Percentiles rank a stretch among this genome's conserved stretches.
Conservation (phyloP, 768 basidiomycete species). For the Lactarius psammicola region DNA sequence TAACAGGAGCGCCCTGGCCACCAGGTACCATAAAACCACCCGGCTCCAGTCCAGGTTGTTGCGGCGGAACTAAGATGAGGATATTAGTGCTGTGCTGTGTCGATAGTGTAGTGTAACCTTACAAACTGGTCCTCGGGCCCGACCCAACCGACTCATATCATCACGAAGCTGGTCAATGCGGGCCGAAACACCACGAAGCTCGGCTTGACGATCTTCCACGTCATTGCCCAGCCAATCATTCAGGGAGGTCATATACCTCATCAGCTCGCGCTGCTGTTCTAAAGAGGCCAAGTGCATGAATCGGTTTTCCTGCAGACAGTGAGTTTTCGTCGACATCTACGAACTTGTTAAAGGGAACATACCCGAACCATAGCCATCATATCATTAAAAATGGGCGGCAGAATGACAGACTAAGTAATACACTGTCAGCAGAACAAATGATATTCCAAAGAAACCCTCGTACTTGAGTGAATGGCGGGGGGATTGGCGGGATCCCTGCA, state of each 20-base stretch:
- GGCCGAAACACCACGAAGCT: conserved; percentile 62
- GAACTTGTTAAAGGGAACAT: conserved; percentile 30
- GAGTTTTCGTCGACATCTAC: conserved; percentile 15
- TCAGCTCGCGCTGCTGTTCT: conserved; percentile 75
- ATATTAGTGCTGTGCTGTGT: conserved; percentile 19
- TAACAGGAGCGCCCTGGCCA: conserved; percentile 2
- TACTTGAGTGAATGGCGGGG: conserved; percentile 26
- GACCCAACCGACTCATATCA: conserved; percentile 43
- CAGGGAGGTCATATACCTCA: conserved; percentile 72
- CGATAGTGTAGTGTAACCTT: not conserved
- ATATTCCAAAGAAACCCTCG: conserved; percentile 22
- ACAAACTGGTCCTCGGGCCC: conserved; percentile 17
- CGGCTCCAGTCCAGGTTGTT: not conserved
- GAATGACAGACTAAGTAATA: conserved; percentile 50
- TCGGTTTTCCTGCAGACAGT: conserved; percentile 63
- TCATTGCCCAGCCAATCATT: conserved; percentile 82
- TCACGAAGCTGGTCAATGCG: conserved; percentile 52
- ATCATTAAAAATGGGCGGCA: conserved; percentile 63
- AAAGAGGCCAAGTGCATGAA: conserved; percentile 70
- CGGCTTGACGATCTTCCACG: conserved; percentile 73
- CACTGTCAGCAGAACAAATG: not conserved
- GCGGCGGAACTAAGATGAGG: conserved; percentile 12
- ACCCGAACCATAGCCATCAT: conserved; percentile 69
- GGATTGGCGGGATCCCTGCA: not conserved
- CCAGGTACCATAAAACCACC: conserved; percentile 20